Evolutionary conservation across 345 rosid genomes (phyloP), one percentile per base, ranked within the genome.

Genomic region (Hibiscus mutabilis): DNA sequence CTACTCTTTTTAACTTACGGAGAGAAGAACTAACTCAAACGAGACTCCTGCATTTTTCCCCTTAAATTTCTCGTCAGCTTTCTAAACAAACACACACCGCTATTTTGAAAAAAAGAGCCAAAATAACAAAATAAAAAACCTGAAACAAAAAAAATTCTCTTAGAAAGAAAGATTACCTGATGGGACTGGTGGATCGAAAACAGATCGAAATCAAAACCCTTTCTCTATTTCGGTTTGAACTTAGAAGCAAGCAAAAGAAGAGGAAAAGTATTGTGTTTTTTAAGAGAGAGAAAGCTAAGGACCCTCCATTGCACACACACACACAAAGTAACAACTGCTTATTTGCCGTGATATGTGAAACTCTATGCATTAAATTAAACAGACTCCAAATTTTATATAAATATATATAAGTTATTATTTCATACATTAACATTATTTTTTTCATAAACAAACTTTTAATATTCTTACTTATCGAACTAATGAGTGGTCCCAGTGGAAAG

Each of bases 261-360:
- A 44, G 22, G 33, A 22, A 52, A 40, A 21, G 5, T 2, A 16
- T n/a, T 18, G 12, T 52, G 6, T 31, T 68, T 53, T 18, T 9
- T 40, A 3, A 53, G 25, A 42, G 44, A 40, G 46, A 66, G 29
- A 12, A 25, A 70, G 69, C 82, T 79, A 84, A 78, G 81, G 88
- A 81, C 81, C 83, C 87, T 88, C 87, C 87, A 81, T 77, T 70
- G 71, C 67, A 2, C 27, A 2, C 27, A 42, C 14, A 11, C 46
- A 42, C 82, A 74, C 73, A 64, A 71, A 78, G 81, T 62, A 78
- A 83, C 81, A 70, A 77, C 74, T 68, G 73, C 72, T 69, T 76
- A 62, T 75, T 84, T 71, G 84, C 79, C 75, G 83, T 84, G 84
- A 62, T 82, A 77, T 78, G 84, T 75, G 85, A 83, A 82, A 72